These are phyloP conservation scores for Cardamine resedifolia DNA, from an alignment of 345 rosid genomes.

Conservation along the genomic window DNA sequence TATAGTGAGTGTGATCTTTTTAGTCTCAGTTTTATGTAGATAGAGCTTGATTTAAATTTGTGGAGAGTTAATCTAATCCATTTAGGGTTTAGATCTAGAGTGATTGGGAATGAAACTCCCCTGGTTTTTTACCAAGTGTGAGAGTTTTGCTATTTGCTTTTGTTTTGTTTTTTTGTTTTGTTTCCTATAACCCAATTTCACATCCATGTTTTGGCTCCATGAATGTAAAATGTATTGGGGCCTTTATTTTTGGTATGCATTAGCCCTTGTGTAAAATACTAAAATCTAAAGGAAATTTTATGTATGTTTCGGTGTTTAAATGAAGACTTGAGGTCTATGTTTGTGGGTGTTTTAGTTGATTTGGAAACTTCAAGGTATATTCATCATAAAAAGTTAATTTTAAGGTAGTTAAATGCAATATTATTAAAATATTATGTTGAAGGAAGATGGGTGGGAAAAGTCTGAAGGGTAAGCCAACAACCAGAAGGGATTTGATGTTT, in stretches of 20 bases:
- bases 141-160: constrained; percentile 25
- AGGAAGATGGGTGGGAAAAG: constrained; percentile 30
- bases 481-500: constrained; percentile 16
- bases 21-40: constrained; percentile 26
- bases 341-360: background rate
- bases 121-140: constrained; percentile 38
- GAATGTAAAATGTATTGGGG: constrained; percentile 20
- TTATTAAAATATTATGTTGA: background rate
- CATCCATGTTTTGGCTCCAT: constrained; percentile 34
- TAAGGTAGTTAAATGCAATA: constrained; percentile 9
- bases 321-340: background rate
- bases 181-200: constrained; percentile 18
- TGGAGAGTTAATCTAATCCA: constrained; percentile 36
- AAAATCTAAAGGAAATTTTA: background rate
- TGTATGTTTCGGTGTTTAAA: constrained; percentile 6
- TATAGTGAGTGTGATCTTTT: constrained; percentile 29
- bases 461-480: constrained; percentile 37
- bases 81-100: constrained; percentile 37
- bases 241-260: background rate
- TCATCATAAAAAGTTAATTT: constrained; percentile 1
- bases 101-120: constrained; percentile 41
- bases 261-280: background rate
- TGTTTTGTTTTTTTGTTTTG: background rate
- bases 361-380: constrained; percentile 10
- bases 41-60: constrained; percentile 22